Evolutionary conservation across 768 basidiomycete genomes (phyloP), one percentile per base, ranked within the genome.

Genomic region (Tulasnella sp.): DNA sequence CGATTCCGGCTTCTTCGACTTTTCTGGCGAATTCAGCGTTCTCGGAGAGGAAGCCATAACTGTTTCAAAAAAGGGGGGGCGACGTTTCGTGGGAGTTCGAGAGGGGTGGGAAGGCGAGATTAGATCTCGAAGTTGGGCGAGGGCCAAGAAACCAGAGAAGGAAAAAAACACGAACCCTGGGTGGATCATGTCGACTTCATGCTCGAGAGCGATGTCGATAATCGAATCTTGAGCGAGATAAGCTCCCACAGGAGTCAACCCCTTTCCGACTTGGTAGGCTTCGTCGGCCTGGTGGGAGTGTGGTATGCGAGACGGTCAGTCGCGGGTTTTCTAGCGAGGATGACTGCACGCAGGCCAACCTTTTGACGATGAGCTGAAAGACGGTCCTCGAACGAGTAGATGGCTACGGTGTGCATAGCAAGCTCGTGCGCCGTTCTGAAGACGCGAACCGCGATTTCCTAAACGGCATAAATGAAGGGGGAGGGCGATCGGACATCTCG

Each of bases 121-220:
- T 44, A 44, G 61, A 77, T 57, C 39, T 7, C 32, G 35, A 70
- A 37, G 42, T 42, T 35, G 4, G 48, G n/a, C 7, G 23, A n/a
- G 35, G 35, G 75, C 75, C 11, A 16, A 20, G 55, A 16, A 16
- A 74, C 23, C 23, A n/a, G 16, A 55, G 18, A 40, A 40, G 15
- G 23, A 74, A 71, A 15, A 75, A 44, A 32, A 61, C 73, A 84
- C 87, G 82, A 81, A 95, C 94, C 96, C 96, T 15, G 96, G 98
- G 85, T 99, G 98, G 83, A 99, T 99, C 98, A 99, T 99, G 84
- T 98, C 97, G 35, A 99, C 98, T 35, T 95, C 96, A 84, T 99
- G 96, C 85, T 99, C 96, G 67, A 99, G 88, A n/a, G 96, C 95
- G 81, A 96, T 92, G 80, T 91, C 87, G 85, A 99, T 96, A 85